These are phyloP conservation scores for Cladosporium velox DNA, from an alignment of 2,329 filamentous ascomycete species.

Conservation along the genomic window DNA sequence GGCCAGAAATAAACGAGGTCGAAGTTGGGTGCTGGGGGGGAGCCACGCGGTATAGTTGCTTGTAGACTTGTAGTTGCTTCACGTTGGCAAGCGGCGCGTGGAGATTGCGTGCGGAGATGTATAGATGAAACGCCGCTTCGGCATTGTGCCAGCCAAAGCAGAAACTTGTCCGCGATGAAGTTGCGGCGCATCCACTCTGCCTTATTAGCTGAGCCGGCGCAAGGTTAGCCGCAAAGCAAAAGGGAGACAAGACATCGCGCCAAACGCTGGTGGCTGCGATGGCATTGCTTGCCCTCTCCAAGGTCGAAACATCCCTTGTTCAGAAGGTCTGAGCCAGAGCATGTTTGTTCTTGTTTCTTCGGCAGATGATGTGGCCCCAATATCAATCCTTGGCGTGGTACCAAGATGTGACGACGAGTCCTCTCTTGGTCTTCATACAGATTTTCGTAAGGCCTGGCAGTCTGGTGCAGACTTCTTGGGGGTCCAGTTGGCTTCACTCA, in stretches of 20 bases:
- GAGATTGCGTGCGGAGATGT: neutral
- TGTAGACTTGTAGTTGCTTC: neutral
- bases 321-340: neutral
- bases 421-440: neutral
- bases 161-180: neutral
- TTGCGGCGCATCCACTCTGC: neutral
- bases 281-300: neutral
- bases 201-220: neutral
- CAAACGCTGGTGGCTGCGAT: neutral
- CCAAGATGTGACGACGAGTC: neutral
- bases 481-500: neutral
- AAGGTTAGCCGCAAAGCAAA: neutral
- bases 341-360: neutral
- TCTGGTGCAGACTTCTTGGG: neutral
- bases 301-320: neutral
- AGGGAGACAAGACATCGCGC: neutral
- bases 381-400: neutral
- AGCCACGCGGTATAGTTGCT: neutral
- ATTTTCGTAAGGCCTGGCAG: neutral
- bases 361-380: neutral
- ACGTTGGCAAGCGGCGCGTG: slow-evolving; percentile 1
- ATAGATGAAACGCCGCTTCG: slow-evolving; percentile 6
- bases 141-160: neutral
- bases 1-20: slow-evolving; percentile 1
- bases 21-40: neutral